Conservation (phyloP, 441 rosid species). For the Syzygium malaccense region DNA sequence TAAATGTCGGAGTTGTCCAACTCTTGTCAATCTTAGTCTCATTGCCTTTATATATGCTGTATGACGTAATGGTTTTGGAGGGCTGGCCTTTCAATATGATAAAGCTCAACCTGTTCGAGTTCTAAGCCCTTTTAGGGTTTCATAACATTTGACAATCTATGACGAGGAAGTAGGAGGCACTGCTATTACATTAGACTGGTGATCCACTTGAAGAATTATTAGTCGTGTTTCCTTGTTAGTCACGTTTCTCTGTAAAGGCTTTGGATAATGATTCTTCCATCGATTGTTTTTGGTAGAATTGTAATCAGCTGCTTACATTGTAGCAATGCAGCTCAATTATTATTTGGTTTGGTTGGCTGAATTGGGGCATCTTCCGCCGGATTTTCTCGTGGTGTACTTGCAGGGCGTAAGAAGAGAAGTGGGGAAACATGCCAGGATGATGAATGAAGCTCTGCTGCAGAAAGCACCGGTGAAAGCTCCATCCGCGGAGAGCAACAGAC, state of each 20-base stretch:
- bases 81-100: neutral
- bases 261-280: neutral
- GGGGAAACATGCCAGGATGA: slow-evolving; percentile 64
- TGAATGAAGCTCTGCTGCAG: slow-evolving; percentile 36
- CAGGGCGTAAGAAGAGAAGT: slow-evolving; percentile 95
- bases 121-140: neutral
- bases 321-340: neutral
- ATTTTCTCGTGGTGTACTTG: neutral
- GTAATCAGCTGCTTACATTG: neutral
- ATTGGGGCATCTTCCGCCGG: neutral
- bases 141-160: neutral
- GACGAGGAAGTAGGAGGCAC: neutral
- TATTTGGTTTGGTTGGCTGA: neutral
- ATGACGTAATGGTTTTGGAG: neutral
- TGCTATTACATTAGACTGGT: neutral
- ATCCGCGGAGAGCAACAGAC: neutral
- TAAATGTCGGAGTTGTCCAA: neutral
- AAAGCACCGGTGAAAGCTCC: neutral
- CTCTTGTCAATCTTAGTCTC: neutral
- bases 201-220: neutral
- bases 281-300: neutral
- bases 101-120: neutral
- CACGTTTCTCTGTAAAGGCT: neutral
- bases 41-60: neutral
- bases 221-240: neutral